phyloP scores from a whole-genome alignment of 345 rosid species.

The Excoecaria cochinchinensis region DNA sequence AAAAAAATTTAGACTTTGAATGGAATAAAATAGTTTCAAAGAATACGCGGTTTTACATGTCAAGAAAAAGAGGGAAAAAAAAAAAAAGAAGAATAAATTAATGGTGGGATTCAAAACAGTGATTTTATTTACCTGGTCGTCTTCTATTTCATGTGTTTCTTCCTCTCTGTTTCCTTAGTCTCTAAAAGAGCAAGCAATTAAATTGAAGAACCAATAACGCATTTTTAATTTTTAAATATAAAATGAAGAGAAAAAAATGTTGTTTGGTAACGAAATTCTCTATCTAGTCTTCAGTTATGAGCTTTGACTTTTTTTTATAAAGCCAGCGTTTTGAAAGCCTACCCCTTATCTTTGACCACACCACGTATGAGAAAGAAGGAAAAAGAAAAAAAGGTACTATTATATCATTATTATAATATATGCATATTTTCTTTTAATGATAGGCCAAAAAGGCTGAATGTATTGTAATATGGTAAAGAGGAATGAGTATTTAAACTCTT shows the following conservation, averaged over 20 bases:
- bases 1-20: slow-evolving; percentile 4
- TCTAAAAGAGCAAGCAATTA: background rate
- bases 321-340: background rate
- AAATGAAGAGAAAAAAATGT: background rate
- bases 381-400: no score
- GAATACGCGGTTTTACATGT: background rate
- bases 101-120: background rate
- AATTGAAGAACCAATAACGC: no score
- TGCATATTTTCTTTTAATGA: no score
- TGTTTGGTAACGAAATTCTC: background rate
- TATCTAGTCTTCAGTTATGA: background rate
- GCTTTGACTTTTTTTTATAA: background rate
- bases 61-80: background rate
- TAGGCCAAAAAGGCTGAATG: no score
- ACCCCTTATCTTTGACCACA: background rate
- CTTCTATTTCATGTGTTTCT: background rate
- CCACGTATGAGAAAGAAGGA: no score
- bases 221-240: background rate
- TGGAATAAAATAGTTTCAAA: background rate
- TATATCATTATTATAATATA: no score
- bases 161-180: background rate
- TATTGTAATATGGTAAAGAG: no score
- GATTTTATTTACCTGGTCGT: background rate
- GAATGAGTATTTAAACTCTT: no score
- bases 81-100: background rate